A percentile compares a stretch with the other conserved stretches of the same genome.
Evolutionary conservation across 2,329 filamentous ascomycete genomes (phyloP).

Genomic region (Colletotrichum neosansevieriae): DNA sequence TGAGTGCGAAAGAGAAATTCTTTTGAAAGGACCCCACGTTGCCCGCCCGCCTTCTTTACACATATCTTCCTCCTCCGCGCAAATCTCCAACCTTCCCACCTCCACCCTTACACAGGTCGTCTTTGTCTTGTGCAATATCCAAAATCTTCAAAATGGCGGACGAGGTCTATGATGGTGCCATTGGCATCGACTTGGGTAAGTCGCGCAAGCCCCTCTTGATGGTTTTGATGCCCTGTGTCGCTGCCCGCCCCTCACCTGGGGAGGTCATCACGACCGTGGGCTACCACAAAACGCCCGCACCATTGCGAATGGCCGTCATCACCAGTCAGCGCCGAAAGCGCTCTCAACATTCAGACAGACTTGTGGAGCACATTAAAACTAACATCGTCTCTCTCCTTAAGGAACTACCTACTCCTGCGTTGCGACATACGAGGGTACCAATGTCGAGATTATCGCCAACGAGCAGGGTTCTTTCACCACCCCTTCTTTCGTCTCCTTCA

Average conservation of each 20-base stretch:
- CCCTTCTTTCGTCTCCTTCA: slow-evolving; percentile 99
- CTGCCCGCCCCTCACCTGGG: slow-evolving; percentile 34
- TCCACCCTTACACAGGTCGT: slow-evolving; percentile 42
- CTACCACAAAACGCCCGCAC: slow-evolving; percentile 21
- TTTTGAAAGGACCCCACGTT: slow-evolving; percentile 41
- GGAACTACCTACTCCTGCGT: slow-evolving; percentile 99
- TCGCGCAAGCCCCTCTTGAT: slow-evolving; percentile 41
- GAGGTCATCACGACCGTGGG: slow-evolving; percentile 28
- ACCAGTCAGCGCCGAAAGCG: background rate
- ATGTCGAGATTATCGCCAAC: slow-evolving; percentile 99
- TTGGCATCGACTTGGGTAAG: slow-evolving; percentile 99
- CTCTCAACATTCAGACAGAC: background rate
- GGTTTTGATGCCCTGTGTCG: slow-evolving; percentile 23
- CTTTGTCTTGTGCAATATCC: slow-evolving; percentile 40
- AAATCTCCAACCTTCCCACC: slow-evolving; percentile 39
- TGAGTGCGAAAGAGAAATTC: slow-evolving; percentile 39
- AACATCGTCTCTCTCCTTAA: slow-evolving; percentile 53
- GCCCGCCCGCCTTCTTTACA: slow-evolving; percentile 36
- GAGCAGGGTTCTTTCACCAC: slow-evolving; percentile 99
- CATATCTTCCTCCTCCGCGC: slow-evolving; percentile 40
- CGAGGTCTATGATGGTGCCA: slow-evolving; percentile 99
- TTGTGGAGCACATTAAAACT: slow-evolving; percentile 33
- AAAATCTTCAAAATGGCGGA: slow-evolving; percentile 81
- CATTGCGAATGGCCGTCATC: background rate
- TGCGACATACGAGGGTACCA: slow-evolving; percentile 98